These are phyloP conservation scores for Epicoccum nigrum DNA, from an alignment of 2,329 filamentous ascomycete genomes.

Conservation along the genomic window DNA sequence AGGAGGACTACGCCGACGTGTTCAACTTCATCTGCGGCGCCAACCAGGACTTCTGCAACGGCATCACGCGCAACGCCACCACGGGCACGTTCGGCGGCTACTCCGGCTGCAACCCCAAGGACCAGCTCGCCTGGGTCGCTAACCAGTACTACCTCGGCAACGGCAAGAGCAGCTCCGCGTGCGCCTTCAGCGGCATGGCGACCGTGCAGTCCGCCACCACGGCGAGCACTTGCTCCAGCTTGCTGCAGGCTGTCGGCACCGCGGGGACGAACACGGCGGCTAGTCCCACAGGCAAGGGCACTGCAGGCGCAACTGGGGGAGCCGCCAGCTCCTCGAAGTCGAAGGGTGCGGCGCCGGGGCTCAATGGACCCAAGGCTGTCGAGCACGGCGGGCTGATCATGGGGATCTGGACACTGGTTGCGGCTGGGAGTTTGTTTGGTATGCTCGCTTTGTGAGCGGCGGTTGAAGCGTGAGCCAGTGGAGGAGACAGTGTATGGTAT, in stretches of 20 bases:
- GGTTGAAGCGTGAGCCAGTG: too few relatives aligned
- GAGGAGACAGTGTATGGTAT: too few relatives aligned
- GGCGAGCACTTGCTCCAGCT: constrained; percentile 59
- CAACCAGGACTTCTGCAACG: constrained; percentile 63
- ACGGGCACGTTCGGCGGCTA: constrained; percentile 75
- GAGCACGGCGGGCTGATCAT: constrained; percentile 32
- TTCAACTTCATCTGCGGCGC: constrained; percentile 76
- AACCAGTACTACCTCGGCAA: constrained; percentile 70
- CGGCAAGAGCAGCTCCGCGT: constrained; percentile 59
- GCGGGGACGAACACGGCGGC: constrained; percentile 61
- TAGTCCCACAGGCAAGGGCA: constrained; percentile 38
- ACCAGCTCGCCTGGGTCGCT: constrained; percentile 76
- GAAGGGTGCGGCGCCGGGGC: constrained; percentile 29
- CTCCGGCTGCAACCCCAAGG: constrained; percentile 72
- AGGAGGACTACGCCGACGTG: constrained; percentile 66
- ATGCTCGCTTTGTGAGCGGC: constrained; percentile 33
- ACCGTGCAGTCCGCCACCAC: constrained; percentile 58
- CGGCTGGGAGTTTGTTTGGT: constrained; percentile 30
- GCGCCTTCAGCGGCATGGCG: constrained; percentile 73
- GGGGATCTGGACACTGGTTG: constrained; percentile 28
- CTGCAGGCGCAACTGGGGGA: constrained; percentile 21
- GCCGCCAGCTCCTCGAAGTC: constrained; percentile 23
- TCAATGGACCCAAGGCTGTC: constrained; percentile 31
- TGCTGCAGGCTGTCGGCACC: constrained; percentile 67
- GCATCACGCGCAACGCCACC: constrained; percentile 70